A percentile compares a stretch with the other conserved stretches of the same genome.
phyloP scores from a whole-genome alignment of 768 basidiomycete species.

The Phaeotremella fagi region DNA sequence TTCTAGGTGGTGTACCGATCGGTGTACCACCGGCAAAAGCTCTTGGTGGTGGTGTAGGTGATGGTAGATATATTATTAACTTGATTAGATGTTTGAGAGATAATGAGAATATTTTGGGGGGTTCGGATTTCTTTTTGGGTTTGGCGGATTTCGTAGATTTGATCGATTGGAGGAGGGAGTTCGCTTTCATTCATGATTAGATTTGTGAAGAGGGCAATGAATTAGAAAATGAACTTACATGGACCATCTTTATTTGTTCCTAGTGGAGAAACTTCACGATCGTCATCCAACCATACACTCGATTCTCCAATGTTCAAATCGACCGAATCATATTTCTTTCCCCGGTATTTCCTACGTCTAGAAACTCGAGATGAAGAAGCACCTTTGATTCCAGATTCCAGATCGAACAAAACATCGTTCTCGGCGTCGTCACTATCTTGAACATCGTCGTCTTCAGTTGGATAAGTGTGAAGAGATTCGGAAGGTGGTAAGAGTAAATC shows the following conservation, averaged over 20 bases:
- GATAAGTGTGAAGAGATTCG: background rate
- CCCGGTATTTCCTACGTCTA: conserved; percentile 6
- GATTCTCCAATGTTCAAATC: background rate
- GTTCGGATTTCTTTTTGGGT: conserved; percentile 6
- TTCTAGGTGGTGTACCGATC: conserved; percentile 2
- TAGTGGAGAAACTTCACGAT: too few relatives aligned
- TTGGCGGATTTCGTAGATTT: conserved; percentile 3
- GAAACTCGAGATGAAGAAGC: background rate
- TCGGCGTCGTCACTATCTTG: conserved; percentile 9
- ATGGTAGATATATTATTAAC: conserved; percentile 25
- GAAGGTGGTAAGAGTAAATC: conserved; percentile 32
- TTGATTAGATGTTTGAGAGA: conserved; percentile 23
- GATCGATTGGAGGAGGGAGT: background rate
- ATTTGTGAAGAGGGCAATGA: background rate
- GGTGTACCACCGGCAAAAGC: conserved; percentile 36
- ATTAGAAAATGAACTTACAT: background rate
- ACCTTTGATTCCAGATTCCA: conserved; percentile 23
- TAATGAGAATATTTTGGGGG: conserved; percentile 32
- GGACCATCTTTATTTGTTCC: background rate
- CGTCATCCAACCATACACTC: background rate
- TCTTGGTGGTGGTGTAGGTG: conserved; percentile 19
- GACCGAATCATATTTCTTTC: conserved; percentile 5
- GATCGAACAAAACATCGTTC: conserved; percentile 14
- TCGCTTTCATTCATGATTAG: background rate
- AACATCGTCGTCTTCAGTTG: background rate